These are phyloP conservation scores for Pseudogymnoascus sp. DNA, from an alignment of 2,329 filamentous ascomycete genomes.

Conservation along the genomic window DNA sequence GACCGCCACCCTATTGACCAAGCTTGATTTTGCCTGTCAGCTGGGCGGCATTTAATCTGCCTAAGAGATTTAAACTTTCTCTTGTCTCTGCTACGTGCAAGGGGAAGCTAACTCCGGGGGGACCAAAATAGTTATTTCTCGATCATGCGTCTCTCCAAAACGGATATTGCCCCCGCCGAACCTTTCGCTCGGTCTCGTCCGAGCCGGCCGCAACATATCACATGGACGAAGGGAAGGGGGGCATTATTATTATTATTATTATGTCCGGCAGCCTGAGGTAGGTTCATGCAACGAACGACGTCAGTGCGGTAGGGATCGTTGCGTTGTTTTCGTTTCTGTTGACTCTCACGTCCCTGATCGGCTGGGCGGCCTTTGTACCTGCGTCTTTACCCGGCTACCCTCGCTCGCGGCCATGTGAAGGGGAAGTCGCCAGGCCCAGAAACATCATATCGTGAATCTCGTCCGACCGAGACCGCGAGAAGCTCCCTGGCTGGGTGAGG, in stretches of 20 bases:
- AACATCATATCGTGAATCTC: background rate
- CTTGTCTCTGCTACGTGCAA: background rate
- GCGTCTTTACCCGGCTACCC: background rate
- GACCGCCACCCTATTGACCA: background rate
- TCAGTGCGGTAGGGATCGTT: background rate
- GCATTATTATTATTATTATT: background rate
- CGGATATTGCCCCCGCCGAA: background rate
- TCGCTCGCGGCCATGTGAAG: conserved; percentile 1
- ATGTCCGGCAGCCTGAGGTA: too few relatives aligned
- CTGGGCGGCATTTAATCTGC: background rate
- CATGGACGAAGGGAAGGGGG: background rate
- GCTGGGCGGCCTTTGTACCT: background rate
- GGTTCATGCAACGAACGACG: background rate
- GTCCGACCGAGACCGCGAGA: background rate
- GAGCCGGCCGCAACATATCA: background rate
- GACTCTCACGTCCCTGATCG: conserved; percentile 6
- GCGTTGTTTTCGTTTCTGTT: too few relatives aligned
- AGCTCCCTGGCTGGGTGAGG: too few relatives aligned
- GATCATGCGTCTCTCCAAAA: background rate
- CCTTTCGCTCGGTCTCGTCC: background rate
- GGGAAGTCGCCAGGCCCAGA: background rate
- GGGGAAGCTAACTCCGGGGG: background rate
- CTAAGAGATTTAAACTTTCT: conserved; percentile 7
- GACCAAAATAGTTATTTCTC: background rate
- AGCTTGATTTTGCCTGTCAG: conserved; percentile 6